Base-by-base conservation (phyloP, 257 asterid species). In the Pogostemon cablin region DNA sequence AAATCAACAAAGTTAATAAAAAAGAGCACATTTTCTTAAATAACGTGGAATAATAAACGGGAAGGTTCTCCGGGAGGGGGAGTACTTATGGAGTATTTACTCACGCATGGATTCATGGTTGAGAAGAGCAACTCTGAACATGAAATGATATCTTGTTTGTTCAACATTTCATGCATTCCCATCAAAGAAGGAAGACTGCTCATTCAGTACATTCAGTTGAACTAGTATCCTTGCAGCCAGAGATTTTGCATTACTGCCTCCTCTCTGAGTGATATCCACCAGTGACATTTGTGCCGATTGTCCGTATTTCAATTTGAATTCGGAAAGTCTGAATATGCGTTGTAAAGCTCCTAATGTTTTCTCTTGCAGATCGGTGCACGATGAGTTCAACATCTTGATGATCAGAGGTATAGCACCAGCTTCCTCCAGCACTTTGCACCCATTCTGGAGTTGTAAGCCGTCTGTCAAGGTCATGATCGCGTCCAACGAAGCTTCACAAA, bases 191-290 rank as follows among this genome's bases (percentile, higher is more conserved):
- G 89, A 77, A 44, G 87, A 84, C 54, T 75, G 85, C 44, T 80
- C 85, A 68, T 81, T 46, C 65, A 82, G 63, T 32, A 84, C 80
- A 62, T 73, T 71, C 57, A 85, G 56, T 55, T 65, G 80, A 40
- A 80, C 72, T 20, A 78, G 75, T 69, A 82, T 73, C 62, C 62
- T 80, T 3, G 87, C 87, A 63, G 87, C 85, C 79, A 82, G 63
- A 59, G 85, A 85, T 64, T 80, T 82, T 35, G 81, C 71, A 12
- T 67, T 76, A 57, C 81, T 70, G 47, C 81, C 70, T 47, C 83
- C 84, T 62, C 82, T 80, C 67, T 80, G 87, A 64, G 83, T 80
- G 72, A 81, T 76, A 42, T 78, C 87, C 68, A 81, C 87, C 15
- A 78, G 69, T 3, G 84, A 55, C 84, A 78, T 80, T 52, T 84